Evolutionary conservation across 768 basidiomycete genomes (phyloP), one percentile per base, ranked within the genome.

Genomic region (Kwoniella europaea): DNA sequence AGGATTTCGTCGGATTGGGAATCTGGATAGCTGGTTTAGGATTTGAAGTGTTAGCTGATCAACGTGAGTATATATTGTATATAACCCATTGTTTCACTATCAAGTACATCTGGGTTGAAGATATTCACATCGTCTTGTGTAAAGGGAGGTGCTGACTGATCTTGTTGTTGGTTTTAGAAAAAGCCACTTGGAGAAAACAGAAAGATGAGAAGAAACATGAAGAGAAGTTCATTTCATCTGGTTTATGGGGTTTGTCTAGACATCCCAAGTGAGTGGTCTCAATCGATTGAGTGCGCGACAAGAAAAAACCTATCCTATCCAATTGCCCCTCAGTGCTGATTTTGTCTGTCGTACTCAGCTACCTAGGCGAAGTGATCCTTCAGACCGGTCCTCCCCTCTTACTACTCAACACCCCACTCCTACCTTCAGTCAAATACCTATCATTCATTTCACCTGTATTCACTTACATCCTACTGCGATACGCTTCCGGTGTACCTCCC

Each of bases 401-500:
- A 18, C 88, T 89, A 1, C 84, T 87, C 1, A 72, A 85, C 4
- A 85, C 88, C 2, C 84, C 90, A 46, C 84, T 86, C 44, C 55
- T 74, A 1, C 76, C 87, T 60, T 83, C 79, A 2, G 54, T 71
- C 44, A 74, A 67, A 15, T 74, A 72, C 52, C 65, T 88, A 5
- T 87, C 88, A 4, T 87, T 87, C 10, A 72, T 86, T 29, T 90
- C 90, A 64, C 91, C 90, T 0, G 58, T 90, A 12, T 86, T 90
- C 74, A 89, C 89, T 1, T 92, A 89, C 84, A 84, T 87, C 68
- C 80, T 91, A n/a, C 76, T 74, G 35, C 65, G 65, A 6, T 74
- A 90, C 87, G 85, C 87, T 4, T 90, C 90, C 7, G 90, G 90
- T 18, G 88, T 92, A n/a, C 91, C 91, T 1, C 87, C 88, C 2